These are phyloP conservation scores for Dactylorhiza incarnata DNA, from an alignment of 106 monocot genomes.

Conservation along the genomic window DNA sequence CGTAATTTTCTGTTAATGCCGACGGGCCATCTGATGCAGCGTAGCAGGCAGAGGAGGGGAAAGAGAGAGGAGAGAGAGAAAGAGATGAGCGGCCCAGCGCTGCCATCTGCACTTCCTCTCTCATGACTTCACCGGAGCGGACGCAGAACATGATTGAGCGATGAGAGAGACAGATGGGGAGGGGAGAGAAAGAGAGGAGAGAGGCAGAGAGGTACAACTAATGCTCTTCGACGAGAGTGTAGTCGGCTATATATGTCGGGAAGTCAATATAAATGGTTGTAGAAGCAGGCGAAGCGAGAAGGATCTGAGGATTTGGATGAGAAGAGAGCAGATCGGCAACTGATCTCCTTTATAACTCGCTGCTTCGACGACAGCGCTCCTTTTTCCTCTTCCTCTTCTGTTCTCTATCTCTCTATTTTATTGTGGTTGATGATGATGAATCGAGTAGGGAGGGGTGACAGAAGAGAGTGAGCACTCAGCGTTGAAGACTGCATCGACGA, in stretches of 20 bases:
- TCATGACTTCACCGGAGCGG: background rate
- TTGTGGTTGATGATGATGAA: background rate
- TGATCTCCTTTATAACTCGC: background rate
- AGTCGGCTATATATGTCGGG: no score
- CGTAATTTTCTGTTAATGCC: background rate
- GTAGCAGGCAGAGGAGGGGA: background rate
- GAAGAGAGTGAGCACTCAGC: slow-evolving; percentile 22
- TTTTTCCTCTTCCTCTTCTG: background rate
- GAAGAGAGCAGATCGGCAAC: background rate
- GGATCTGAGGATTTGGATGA: background rate
- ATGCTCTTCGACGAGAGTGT: no score
- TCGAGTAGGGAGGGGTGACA: slow-evolving; percentile 10
- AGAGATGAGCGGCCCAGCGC: no score
- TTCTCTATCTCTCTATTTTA: no score
- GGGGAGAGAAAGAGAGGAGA: background rate
- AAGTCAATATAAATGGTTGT: no score
- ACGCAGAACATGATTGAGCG: background rate
- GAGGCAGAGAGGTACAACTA: no score
- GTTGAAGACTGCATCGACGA: slow-evolving; percentile 5
- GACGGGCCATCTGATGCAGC: background rate
- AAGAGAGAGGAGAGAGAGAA: background rate
- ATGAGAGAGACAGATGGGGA: background rate
- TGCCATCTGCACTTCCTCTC: background rate
- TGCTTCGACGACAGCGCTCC: background rate
- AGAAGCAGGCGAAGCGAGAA: no score